A percentile compares a stretch with the other conserved stretches of the same genome.
Conservation (phyloP, 2,329 filamentous ascomycete species). For the Trichophyton benhamiae region DNA sequence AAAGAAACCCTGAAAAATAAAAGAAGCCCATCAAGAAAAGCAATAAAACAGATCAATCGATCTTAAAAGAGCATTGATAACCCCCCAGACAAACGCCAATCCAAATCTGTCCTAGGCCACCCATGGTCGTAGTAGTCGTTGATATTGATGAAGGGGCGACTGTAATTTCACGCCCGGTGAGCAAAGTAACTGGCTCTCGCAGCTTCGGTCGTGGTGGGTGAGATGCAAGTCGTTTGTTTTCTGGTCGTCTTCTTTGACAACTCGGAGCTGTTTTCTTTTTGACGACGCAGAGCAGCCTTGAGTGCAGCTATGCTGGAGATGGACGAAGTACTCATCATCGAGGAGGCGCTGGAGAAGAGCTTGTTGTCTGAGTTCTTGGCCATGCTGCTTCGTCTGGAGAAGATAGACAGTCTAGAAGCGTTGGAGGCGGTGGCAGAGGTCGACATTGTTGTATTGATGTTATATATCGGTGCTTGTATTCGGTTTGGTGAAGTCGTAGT, state of each 20-base stretch:
- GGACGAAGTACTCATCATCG: conserved; percentile 5
- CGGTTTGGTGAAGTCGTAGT: background rate
- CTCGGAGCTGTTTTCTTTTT: background rate
- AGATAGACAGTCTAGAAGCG: background rate
- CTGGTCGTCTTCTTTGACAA: background rate
- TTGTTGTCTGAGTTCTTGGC: background rate
- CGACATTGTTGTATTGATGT: background rate
- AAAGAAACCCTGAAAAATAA: background rate
- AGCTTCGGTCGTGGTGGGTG: conserved; percentile 3
- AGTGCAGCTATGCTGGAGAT: conserved; percentile 7
- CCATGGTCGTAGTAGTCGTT: background rate
- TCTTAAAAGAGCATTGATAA: background rate
- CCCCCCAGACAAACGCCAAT: background rate
- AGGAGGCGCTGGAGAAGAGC: background rate
- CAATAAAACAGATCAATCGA: background rate
- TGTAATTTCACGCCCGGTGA: background rate
- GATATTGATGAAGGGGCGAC: background rate
- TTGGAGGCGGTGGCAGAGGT: background rate
- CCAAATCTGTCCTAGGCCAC: background rate
- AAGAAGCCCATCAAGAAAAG: background rate
- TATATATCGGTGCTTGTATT: background rate
- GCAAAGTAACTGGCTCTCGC: conserved; percentile 9
- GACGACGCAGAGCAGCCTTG: conserved; percentile 4
- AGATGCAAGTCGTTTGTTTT: background rate
- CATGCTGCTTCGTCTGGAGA: background rate